A percentile compares a stretch with the other conserved stretches of the same genome.
These are phyloP conservation scores for Sanghuangporus sanghuang DNA, from an alignment of 1,284 basidiomycete genomes.

Conservation along the genomic window DNA sequence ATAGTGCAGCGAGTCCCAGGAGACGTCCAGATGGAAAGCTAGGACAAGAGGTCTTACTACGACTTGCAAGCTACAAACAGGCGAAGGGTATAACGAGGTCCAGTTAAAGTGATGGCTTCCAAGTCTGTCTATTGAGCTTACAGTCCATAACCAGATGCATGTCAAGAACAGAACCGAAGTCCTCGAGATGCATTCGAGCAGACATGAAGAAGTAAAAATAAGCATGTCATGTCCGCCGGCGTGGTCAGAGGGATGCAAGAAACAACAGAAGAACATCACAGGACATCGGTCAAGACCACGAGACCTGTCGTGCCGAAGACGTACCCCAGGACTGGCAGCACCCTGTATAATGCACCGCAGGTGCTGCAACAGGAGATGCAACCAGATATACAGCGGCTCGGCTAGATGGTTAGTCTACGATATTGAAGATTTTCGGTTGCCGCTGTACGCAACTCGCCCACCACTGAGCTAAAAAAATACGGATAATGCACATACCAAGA, in stretches of 20 bases:
- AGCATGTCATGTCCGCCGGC: conserved; percentile 9
- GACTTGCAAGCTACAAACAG: conserved; percentile 9
- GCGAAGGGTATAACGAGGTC: conserved; percentile 6
- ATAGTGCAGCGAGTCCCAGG: conserved; percentile 12
- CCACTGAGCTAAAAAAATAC: background rate
- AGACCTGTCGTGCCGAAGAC: conserved; percentile 9
- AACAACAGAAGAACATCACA: conserved; percentile 8
- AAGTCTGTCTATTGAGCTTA: conserved; percentile 3
- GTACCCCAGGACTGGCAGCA: conserved; percentile 6
- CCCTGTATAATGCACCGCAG: background rate
- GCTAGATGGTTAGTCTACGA: conserved; percentile 8
- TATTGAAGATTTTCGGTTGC: background rate
- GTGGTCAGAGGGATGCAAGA: conserved; percentile 15
- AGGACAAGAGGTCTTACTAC: conserved; percentile 6
- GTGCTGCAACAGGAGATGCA: conserved; percentile 1
- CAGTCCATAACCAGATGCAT: conserved; percentile 14
- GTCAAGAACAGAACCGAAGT: conserved; percentile 12
- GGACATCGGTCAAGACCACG: conserved; percentile 5
- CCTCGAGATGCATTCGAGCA: conserved; percentile 12
- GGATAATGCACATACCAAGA: conserved; percentile 82
- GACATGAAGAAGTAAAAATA: conserved; percentile 2
- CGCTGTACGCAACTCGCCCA: conserved; percentile 14
- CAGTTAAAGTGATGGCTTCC: conserved; percentile 6
- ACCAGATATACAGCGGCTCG: conserved; percentile 13
- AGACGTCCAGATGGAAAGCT: conserved; percentile 7